A percentile compares a stretch with the other conserved stretches of the same genome.
phyloP scores from a whole-genome alignment of 2,329 filamentous ascomycete genomes.

The Curvularia lunata region DNA sequence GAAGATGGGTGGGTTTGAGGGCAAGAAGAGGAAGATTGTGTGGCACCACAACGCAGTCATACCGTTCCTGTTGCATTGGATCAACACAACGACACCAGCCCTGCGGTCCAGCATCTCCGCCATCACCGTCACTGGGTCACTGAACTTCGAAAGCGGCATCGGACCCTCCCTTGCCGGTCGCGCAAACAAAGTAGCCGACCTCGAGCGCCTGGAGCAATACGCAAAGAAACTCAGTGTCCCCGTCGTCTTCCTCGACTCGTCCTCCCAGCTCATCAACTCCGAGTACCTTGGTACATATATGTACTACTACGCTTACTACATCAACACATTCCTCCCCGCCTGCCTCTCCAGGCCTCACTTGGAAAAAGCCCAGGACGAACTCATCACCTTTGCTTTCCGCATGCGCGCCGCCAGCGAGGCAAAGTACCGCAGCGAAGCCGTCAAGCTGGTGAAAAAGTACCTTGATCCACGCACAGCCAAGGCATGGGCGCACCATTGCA shows the following conservation, averaged over 20 bases:
- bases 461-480: constrained; percentile 28
- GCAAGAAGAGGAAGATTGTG: constrained; percentile 28
- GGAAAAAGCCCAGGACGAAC: constrained; percentile 35
- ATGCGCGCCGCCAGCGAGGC: constrained; percentile 31
- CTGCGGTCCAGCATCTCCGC: constrained; percentile 31
- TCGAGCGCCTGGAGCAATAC: constrained; percentile 36
- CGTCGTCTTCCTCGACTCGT: constrained; percentile 39
- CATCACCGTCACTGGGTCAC: constrained; percentile 34
- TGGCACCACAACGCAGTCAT: constrained; percentile 46
- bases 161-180: constrained; percentile 30
- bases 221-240: constrained; percentile 32
- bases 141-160: constrained; percentile 27
- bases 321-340: constrained; percentile 35
- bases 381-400: constrained; percentile 39
- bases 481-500: constrained; percentile 34
- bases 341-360: constrained; percentile 30
- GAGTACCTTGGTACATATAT: constrained; percentile 37
- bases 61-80: constrained; percentile 37
- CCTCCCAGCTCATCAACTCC: constrained; percentile 29
- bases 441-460: constrained; percentile 32
- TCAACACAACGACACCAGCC: constrained; percentile 34
- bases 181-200: constrained; percentile 29
- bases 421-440: constrained; percentile 27
- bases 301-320: constrained; percentile 44
- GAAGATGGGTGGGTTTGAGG: constrained; percentile 17